Base-by-base conservation (phyloP, 2,329 filamentous ascomycete species). In the Herpomyces periplanetae region DNA sequence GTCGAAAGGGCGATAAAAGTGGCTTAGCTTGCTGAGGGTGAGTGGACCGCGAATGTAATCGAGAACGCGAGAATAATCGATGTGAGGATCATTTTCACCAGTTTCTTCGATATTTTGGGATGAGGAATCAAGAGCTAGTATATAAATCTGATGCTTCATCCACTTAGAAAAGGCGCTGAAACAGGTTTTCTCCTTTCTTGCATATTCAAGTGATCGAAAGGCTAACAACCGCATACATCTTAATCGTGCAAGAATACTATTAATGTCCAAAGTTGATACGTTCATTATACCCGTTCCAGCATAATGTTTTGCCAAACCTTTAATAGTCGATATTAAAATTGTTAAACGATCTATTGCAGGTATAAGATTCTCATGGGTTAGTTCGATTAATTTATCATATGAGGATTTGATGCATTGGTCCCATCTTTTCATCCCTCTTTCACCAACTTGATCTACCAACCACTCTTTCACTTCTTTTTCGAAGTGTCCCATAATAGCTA, bases 391-490 rank as follows among this genome's bases (percentile, higher is more conserved):
- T 20, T 56, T 61, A 23, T 66, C 58, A 9, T 88, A 59, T 1
- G 71, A 68, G 3, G 56, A 54, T 2, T 53, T 49, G 2, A 84
- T 63, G 4, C 65, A 61, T 31, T 75, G 84, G 26, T 91, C 73
- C 80, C 80, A 96, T 18, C 80, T 50, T 38, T 87, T 88, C 30
- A 85, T 66, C 1, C 73, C 66, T 25, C 66, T 46, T 32, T 84
- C 68, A 4, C 57, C 54, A 12, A 88, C 41, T 26, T 64, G 63
- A 30, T 87, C 69, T 3, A 73, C 54, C 1, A 96, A 46, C 62
- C 84, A 96, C 33, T 88, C 71, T 23, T 57, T 59, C 20, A 91
- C 45, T 9, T 55, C 50, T 5, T 54, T 50, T 20, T 62, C 56
- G 11, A 64, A 69, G 31, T 80, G 55, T 0, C 73, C 73, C 0